phyloP scores from a whole-genome alignment of 2,329 filamentous ascomycete genomes.

The Tolypocladium pustulatum region DNA sequence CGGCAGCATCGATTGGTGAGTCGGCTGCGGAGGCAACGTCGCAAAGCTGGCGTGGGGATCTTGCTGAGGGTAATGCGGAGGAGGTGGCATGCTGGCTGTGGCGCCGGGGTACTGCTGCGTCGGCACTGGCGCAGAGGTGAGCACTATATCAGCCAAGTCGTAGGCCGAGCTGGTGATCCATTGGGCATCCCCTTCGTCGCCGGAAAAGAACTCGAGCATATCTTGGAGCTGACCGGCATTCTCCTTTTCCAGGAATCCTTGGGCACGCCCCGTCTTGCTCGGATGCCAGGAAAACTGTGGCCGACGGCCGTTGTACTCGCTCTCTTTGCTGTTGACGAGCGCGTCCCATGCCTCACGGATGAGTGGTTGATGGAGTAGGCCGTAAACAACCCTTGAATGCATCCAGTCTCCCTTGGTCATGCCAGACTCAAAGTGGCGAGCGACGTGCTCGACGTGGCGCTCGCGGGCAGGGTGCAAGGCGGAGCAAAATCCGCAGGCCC shows the following conservation, averaged over 20 bases:
- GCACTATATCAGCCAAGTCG: constrained; percentile 39
- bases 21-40: constrained; percentile 21
- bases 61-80: constrained; percentile 13
- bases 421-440: constrained; percentile 54
- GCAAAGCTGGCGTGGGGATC: constrained; percentile 20
- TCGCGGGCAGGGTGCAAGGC: constrained; percentile 52
- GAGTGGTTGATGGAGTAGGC: constrained; percentile 53
- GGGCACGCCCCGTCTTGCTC: constrained; percentile 43
- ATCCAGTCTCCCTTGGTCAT: constrained; percentile 57
- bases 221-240: constrained; percentile 53
- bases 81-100: constrained; percentile 10
- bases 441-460: constrained; percentile 58
- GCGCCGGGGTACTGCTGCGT: constrained; percentile 19
- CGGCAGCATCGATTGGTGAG: constrained; percentile 13
- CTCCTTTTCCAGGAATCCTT: constrained; percentile 51
- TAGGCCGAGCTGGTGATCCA: constrained; percentile 49
- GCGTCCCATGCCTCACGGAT: constrained; percentile 52
- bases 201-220: constrained; percentile 54
- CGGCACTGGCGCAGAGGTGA: constrained; percentile 19
- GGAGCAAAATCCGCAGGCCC: constrained; percentile 60
- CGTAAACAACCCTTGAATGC: constrained; percentile 58
- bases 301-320: constrained; percentile 41
- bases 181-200: constrained; percentile 44
- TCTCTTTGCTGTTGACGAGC: constrained; percentile 40
- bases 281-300: constrained; percentile 54